Base-by-base conservation (phyloP, 2,329 filamentous ascomycete species). In the Venturia nashicola region DNA sequence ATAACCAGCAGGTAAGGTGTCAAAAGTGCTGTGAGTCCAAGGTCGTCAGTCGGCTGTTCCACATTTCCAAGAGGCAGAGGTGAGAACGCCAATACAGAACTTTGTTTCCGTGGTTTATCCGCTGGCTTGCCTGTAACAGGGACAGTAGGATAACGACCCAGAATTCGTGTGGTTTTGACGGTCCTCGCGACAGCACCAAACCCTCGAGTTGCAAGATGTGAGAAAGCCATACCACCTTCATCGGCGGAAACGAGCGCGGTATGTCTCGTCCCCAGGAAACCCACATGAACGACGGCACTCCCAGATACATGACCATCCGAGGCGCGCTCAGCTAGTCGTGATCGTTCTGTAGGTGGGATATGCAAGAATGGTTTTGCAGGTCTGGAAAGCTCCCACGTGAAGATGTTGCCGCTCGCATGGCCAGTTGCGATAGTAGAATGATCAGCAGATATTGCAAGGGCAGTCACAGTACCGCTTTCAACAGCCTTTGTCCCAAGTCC, bases 161-260 rank as follows among this genome's bases (percentile, higher is more conserved):
- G 78, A 66, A 99, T 92, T 65, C 95, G 84, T 2, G 89, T 93
- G 0, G 91, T 96, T 76, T 91, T 96, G 59, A 99, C 89, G 0
- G 86, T 87, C 65, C 94, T 84, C 6, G 88, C 91, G 27, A 99
- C 82, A 32, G 91, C 83, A 3, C 94, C 94, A 44, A 95, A 87
- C 1, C 94, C 95, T 69, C 95, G 83, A 11, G 91, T 96, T 11
- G 94, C 95, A 11, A 99, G 82, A 75, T 99, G 95, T 3, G 94
- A 97, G 74, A 99, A 99, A 0, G 94, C 93, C 95, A 99, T 99
- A 23, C 95, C 94, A 60, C 85, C 85, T 70, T 96, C 90, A 75
- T 99, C 92, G 2, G 94, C 94, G 4, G 94, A 99, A 12, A 97
- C 92, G 5, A 99, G 80, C 3, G 95, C 94, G 16, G 94, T 99